Percentiles rank a stretch among this genome's conserved stretches.
Evolutionary conservation across 495 filamentous ascomycete species (phyloP).

Genomic region (Penicillium longicatenatum): DNA sequence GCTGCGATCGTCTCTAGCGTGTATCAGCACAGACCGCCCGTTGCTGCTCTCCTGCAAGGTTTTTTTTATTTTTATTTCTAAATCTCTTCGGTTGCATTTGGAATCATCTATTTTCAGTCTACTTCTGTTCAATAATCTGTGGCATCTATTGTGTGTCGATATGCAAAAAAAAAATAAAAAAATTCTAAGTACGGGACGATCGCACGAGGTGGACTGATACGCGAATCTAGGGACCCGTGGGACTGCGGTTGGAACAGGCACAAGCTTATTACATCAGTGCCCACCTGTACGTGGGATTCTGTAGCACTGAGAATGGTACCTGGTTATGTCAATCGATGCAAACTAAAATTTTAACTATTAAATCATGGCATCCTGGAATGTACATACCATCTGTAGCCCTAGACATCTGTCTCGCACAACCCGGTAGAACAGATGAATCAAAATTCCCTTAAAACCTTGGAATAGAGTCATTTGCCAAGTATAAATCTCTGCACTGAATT

Average conservation of each 20-base stretch:
- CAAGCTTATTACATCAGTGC: constrained; percentile 14
- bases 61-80: neutral
- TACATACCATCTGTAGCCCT: neutral
- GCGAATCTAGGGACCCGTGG: constrained; percentile 16
- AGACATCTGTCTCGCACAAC: neutral
- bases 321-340: too few species aligned
- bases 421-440: neutral
- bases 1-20: constrained; percentile 26
- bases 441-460: neutral
- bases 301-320: constrained; percentile 1
- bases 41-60: neutral
- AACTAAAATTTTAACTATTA: neutral
- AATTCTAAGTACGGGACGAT: neutral
- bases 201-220: constrained; percentile 23
- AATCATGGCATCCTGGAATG: neutral
- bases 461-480: neutral
- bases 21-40: constrained; percentile 25
- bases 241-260: constrained; percentile 3
- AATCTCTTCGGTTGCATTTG: neutral
- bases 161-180: neutral
- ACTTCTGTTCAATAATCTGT: neutral
- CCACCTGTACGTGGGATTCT: neutral
- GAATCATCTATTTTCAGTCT: neutral
- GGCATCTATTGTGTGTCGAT: too few species aligned
- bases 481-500: constrained; percentile 6